Base-by-base conservation (phyloP, 75 land plant species). In the Isoetes taiwanensis region DNA sequence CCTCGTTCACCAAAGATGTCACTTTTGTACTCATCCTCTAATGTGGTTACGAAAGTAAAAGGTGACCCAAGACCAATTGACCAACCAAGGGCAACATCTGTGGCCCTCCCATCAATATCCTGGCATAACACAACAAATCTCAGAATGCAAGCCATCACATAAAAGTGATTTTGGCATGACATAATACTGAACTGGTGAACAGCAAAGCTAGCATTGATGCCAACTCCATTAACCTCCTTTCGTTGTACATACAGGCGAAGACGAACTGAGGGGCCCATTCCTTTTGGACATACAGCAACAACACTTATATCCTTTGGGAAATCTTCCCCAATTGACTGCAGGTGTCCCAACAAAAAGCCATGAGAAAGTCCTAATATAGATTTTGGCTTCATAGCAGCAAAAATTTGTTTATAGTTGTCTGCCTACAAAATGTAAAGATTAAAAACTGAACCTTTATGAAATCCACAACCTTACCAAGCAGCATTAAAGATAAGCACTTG, bases 221-320 rank as follows among this genome's bases (percentile, higher is more conserved):
- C 97, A 4, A 94, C 97, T n/a, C 97, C 97, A 75, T 91, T 91
- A 2, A 91, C 69, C 52, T 91, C 94, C 64, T 91, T 91, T 41
- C 97, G 94, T 65, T 91, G 97, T 2, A 83, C 97, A 75, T 91
- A 91, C 40, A 91, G 71, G 56, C 97, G 76, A n/a, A n/a, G n/a
- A 48, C 97, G 78, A 37, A 91, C 94, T 32, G 97, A 91, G 25
- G 97, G 97, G 11, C 94, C 94, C 94, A 91, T 91, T 12, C 94
- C 94, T 73, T 91, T 91, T 0, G 97, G 94, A 43, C 97, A 86
- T 0, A 91, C 97, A 41, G 94, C 97, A 70, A 91, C 81, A 34
- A 91, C 94, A 57, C 97, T 91, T 48, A 91, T 83, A 69, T 83
- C 72, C 70, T 86, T 79, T 0, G 90, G 95, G 52, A 91, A 91